Percentiles rank a stretch among this genome's conserved stretches.
Evolutionary conservation across 257 asterid genomes (phyloP).

Genomic region (Primulina eburnea): DNA sequence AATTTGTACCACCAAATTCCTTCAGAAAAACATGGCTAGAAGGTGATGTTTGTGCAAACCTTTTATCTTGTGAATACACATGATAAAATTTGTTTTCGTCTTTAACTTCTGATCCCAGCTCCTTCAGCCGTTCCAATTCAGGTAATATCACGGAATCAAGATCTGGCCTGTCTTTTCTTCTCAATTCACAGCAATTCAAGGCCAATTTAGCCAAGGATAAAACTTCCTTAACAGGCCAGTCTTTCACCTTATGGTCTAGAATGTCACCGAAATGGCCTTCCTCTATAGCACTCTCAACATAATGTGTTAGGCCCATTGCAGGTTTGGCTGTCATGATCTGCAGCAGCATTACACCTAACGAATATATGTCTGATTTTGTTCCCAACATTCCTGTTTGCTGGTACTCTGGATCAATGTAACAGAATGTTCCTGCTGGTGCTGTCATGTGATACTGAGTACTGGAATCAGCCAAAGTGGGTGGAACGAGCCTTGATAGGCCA

Average conservation of each 20-base stretch:
- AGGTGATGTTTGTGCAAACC: conserved; percentile 34
- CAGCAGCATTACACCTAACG: conserved; percentile 63
- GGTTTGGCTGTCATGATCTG: conserved; percentile 73
- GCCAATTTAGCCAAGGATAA: conserved; percentile 63
- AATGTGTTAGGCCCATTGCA: conserved; percentile 72
- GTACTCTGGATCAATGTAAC: conserved; percentile 96
- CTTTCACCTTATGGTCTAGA: conserved; percentile 61
- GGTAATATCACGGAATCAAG: conserved; percentile 53
- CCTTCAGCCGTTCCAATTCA: conserved; percentile 52
- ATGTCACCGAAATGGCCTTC: conserved; percentile 43
- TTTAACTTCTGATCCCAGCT: conserved; percentile 30
- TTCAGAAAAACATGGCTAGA: conserved; percentile 28
- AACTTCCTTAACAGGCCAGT: conserved; percentile 86
- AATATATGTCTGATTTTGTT: conserved; percentile 78
- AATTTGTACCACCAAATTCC: conserved; percentile 14
- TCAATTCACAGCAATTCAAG: conserved; percentile 71
- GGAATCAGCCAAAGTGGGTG: conserved; percentile 52
- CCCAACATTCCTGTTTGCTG: conserved; percentile 88
- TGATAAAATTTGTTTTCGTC: conserved; percentile 24
- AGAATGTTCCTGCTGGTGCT: conserved; percentile 95
- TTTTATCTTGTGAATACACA: conserved; percentile 25
- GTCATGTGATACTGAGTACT: conserved; percentile 74
- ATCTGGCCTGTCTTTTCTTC: conserved; percentile 84
- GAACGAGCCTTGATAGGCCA: conserved; percentile 80
- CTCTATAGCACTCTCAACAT: conserved; percentile 63